Percentiles rank a stretch among this genome's conserved stretches.
Evolutionary conservation across 805 yeast species (phyloP).

Genomic region (Candida ovalis): DNA sequence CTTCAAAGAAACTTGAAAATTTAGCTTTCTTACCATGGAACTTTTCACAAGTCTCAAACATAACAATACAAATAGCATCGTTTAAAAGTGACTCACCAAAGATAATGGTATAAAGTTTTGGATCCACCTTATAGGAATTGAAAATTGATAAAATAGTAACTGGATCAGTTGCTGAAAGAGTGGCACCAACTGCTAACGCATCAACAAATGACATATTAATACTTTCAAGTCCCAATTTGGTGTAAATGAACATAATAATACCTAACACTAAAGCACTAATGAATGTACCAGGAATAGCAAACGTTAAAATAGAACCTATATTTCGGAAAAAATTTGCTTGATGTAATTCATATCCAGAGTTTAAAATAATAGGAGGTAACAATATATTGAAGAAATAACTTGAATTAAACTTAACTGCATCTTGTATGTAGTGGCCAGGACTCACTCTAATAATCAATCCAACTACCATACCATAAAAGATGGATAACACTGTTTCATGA

Average conservation of each 20-base stretch:
- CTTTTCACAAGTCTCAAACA: conserved; percentile 98
- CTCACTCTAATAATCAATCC: conserved; percentile 85
- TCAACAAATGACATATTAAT: conserved; percentile 90
- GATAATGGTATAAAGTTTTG: conserved; percentile 92
- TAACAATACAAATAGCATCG: conserved; percentile 97
- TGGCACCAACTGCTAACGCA: conserved; percentile 96
- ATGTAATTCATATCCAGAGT: conserved; percentile 94
- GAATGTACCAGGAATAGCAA: conserved; percentile 97
- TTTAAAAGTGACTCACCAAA: conserved; percentile 94
- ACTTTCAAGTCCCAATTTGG: conserved; percentile 86
- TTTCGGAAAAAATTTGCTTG: conserved; percentile 94
- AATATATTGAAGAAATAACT: conserved; percentile 90
- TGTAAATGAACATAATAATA: conserved; percentile 82
- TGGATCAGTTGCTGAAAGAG: conserved; percentile 97
- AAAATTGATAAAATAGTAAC: conserved; percentile 94
- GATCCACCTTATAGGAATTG: conserved; percentile 97
- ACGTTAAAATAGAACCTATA: conserved; percentile 82
- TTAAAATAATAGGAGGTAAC: conserved; percentile 92
- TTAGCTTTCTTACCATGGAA: conserved; percentile 83
- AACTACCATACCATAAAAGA: conserved; percentile 94
- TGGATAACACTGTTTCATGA: conserved; percentile 96
- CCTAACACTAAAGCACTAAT: conserved; percentile 90
- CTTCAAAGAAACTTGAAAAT: conserved; percentile 80
- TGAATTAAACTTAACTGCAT: conserved; percentile 91
- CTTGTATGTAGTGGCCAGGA: conserved; percentile 97